Percentiles rank a stretch among this genome's conserved stretches.
phyloP scores from a whole-genome alignment of 306 rosid species.

The Cajanus cajan region DNA sequence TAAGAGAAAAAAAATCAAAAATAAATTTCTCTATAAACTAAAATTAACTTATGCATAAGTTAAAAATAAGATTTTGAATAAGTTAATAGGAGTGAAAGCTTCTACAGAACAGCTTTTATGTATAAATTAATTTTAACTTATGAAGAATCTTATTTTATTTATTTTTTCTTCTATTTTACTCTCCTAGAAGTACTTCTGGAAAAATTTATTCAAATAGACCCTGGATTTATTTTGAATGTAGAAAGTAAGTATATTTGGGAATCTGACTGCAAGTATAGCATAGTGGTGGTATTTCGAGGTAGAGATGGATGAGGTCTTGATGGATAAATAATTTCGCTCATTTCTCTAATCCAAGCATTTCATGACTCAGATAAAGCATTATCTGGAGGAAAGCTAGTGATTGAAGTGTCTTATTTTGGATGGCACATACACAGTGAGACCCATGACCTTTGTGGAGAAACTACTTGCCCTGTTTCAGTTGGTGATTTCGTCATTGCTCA shows the following conservation, averaged over 20 bases:
- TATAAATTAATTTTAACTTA: no score
- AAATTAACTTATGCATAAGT: no score
- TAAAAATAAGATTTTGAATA: no score
- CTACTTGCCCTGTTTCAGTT: slow-evolving; percentile 73
- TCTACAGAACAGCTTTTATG: no score
- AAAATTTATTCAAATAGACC: no score
- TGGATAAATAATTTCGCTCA: neutral
- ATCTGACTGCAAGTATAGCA: neutral
- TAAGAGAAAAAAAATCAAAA: no score
- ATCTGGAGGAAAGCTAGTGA: slow-evolving; percentile 68
- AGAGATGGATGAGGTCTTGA: neutral
- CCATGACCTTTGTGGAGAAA: slow-evolving; percentile 78
- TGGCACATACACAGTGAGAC: slow-evolving; percentile 76
- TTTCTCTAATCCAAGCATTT: slow-evolving; percentile 24
- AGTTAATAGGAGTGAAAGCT: no score
- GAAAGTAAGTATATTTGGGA: slow-evolving; percentile 1
- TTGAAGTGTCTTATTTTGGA: slow-evolving; percentile 81
- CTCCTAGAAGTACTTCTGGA: no score
- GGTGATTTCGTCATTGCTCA: slow-evolving; percentile 85
- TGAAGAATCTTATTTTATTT: no score
- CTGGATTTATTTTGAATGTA: neutral
- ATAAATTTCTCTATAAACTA: no score
- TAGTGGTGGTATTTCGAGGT: neutral
- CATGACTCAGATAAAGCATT: slow-evolving; percentile 51
- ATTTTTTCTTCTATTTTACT: no score